Conservation (phyloP, 306 rosid species). For the Abrus precatorius region DNA sequence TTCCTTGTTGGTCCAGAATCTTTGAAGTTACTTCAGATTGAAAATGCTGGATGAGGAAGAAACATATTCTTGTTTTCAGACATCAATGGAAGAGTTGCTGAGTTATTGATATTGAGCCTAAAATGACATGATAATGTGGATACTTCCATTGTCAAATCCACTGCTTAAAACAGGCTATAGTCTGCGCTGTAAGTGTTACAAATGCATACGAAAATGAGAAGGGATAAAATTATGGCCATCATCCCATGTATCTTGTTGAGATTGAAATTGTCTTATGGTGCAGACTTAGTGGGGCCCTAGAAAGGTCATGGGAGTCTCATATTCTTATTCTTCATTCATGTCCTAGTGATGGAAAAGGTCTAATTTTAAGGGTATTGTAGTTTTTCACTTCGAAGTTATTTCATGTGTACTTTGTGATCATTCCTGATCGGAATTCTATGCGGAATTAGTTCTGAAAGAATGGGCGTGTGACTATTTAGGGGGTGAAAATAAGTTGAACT, state of each 20-base stretch:
- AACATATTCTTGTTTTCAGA: conserved; percentile 27
- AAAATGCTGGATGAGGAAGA: conserved; percentile 54
- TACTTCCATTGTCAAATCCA: conserved; percentile 12
- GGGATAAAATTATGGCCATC: conserved; percentile 33
- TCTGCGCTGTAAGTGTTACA: conserved; percentile 21
- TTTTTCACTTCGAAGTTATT: background rate
- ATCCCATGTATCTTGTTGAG: conserved; percentile 23
- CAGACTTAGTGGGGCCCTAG: background rate
- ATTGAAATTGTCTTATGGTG: conserved; percentile 22
- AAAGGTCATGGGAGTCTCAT: background rate
- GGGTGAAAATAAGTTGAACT: too few relatives aligned
- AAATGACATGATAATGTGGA: background rate
- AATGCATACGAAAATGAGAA: conserved; percentile 33
- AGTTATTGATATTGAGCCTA: conserved; percentile 40
- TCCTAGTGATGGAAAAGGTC: background rate
- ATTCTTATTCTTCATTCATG: conserved; percentile 6
- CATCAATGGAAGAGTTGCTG: conserved; percentile 27
- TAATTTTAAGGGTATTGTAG: background rate
- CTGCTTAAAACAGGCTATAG: conserved; percentile 29
- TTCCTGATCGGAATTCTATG: background rate
- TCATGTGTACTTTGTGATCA: background rate
- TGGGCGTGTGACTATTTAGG: background rate
- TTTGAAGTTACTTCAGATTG: conserved; percentile 69
- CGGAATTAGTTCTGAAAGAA: background rate
- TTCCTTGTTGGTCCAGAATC: conserved; percentile 86